These are phyloP conservation scores for Hericium rajendrae DNA, from an alignment of 768 basidiomycete genomes.

Conservation along the genomic window DNA sequence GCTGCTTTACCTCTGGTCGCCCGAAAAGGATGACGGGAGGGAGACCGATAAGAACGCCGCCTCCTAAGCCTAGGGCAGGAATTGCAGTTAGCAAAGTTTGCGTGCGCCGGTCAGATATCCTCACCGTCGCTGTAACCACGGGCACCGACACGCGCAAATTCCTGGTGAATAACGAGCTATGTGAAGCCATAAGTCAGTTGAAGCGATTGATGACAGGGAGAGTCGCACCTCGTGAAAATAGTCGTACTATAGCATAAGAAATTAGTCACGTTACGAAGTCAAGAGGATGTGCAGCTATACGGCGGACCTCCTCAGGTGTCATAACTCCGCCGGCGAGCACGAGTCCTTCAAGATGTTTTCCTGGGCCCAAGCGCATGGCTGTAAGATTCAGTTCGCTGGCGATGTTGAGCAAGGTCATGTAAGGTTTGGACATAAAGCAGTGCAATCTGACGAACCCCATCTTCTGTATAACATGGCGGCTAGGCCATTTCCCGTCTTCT, in stretches of 20 bases:
- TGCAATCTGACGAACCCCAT: slow-evolving; percentile 56
- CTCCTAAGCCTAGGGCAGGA: background rate
- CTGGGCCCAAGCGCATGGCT: slow-evolving; percentile 89
- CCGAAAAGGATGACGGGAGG: slow-evolving; percentile 56
- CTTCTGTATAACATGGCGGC: slow-evolving; percentile 63
- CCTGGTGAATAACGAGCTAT: slow-evolving; percentile 74
- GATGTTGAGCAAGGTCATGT: background rate
- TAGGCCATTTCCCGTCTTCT: slow-evolving; percentile 80
- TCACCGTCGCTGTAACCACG: slow-evolving; percentile 74
- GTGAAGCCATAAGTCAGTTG: background rate
- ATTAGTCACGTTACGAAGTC: background rate
- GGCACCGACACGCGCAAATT: slow-evolving; percentile 53
- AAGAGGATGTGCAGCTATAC: background rate
- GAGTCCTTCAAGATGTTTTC: slow-evolving; percentile 74
- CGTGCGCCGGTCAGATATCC: too few species aligned
- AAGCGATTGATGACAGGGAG: background rate
- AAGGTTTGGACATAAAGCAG: background rate
- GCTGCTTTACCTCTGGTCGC: slow-evolving; percentile 43
- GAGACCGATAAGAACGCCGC: background rate
- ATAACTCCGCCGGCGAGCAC: slow-evolving; percentile 65
- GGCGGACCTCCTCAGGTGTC: slow-evolving; percentile 58
- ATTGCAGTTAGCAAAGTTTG: background rate
- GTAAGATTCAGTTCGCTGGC: slow-evolving; percentile 59
- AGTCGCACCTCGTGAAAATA: slow-evolving; percentile 68
- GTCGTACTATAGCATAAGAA: slow-evolving; percentile 42